Evolutionary conservation across 139 green algal genomes (phyloP).

Genomic region (Chlorella sp.): DNA sequence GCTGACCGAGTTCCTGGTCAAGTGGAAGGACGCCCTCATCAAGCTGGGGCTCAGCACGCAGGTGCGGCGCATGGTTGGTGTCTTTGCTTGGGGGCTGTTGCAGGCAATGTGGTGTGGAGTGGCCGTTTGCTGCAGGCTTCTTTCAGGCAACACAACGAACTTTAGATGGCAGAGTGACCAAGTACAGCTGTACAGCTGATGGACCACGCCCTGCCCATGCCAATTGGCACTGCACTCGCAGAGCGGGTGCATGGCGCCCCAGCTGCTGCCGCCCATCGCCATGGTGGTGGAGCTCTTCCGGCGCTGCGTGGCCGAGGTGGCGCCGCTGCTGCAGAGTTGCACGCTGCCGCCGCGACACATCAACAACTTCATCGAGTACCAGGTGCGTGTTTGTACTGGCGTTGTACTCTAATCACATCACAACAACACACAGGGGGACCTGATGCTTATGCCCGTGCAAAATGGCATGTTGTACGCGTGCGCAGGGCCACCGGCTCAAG

Average conservation of each 20-base stretch:
- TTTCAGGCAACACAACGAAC: too few species aligned
- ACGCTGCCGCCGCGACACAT: slow-evolving; percentile 38
- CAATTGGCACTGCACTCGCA: too few species aligned
- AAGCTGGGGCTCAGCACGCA: slow-evolving; percentile 17
- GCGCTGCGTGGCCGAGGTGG: slow-evolving; percentile 35
- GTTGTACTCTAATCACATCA: too few species aligned
- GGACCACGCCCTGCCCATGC: too few species aligned
- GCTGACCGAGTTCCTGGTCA: slow-evolving; percentile 31
- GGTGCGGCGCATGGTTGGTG: neutral
- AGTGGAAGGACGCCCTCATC: slow-evolving; percentile 27
- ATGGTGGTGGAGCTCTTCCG: slow-evolving; percentile 34
- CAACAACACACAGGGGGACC: too few species aligned
- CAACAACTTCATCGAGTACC: slow-evolving; percentile 55
- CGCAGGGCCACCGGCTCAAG: slow-evolving; percentile 37
- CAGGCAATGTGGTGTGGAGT: too few species aligned
- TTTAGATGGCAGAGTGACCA: too few species aligned
- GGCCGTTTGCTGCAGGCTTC: too few species aligned
- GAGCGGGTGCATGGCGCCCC: slow-evolving; percentile 19
- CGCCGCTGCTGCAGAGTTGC: slow-evolving; percentile 31
- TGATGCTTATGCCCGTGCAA: too few species aligned
- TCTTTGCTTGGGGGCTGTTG: too few species aligned
- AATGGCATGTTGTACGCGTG: too few species aligned
- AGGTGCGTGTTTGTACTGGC: slow-evolving; percentile 23
- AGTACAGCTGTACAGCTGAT: too few species aligned
- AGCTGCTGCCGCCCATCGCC: slow-evolving; percentile 20